Evolutionary conservation across 805 yeast genomes (phyloP).

Genomic region (Starmerella davenportii): DNA sequence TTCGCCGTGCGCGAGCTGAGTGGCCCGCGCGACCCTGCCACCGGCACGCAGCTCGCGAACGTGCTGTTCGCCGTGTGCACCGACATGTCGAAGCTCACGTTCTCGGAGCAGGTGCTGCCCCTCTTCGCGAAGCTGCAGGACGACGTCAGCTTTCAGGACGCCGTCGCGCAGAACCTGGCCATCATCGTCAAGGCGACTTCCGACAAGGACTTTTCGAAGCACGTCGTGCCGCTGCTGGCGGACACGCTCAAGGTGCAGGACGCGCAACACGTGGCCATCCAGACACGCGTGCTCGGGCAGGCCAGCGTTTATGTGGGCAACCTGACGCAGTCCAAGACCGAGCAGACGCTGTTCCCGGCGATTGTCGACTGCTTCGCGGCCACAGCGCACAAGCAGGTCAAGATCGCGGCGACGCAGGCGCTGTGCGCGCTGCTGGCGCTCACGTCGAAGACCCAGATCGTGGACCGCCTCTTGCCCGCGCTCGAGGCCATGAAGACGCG

Average conservation of each 20-base stretch:
- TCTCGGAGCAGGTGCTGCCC: constrained; percentile 51
- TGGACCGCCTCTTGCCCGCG: constrained; percentile 68
- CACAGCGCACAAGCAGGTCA: constrained; percentile 68
- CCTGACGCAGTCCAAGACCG: constrained; percentile 51
- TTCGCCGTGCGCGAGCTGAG: constrained; percentile 36
- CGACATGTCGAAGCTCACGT: constrained; percentile 55
- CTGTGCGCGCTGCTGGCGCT: constrained; percentile 10
- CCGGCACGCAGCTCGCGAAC: constrained; percentile 13
- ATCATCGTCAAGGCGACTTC: constrained; percentile 33
- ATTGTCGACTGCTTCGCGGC: constrained; percentile 58
- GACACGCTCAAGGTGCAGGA: constrained; percentile 20
- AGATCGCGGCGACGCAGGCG: constrained; percentile 26
- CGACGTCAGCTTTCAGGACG: constrained; percentile 27
- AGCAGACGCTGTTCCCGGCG: constrained; percentile 57
- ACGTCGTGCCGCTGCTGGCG: constrained; percentile 30
- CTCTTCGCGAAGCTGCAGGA: constrained; percentile 25
- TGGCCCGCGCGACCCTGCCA: constrained; percentile 17
- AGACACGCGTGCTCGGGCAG: constrained; percentile 35
- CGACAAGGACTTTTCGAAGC: constrained; percentile 33
- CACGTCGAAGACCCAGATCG: constrained; percentile 51
- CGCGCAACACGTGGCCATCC: constrained; percentile 25
- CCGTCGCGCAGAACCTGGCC: constrained; percentile 32
- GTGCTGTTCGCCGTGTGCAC: constrained; percentile 30
- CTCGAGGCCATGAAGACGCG: constrained; percentile 59
- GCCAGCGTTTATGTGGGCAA: constrained; percentile 28